A percentile compares a stretch with the other conserved stretches of the same genome.
Evolutionary conservation across 352 stramenopile genomes (phyloP).

Genomic region (Peronosclerospora sorghi): DNA sequence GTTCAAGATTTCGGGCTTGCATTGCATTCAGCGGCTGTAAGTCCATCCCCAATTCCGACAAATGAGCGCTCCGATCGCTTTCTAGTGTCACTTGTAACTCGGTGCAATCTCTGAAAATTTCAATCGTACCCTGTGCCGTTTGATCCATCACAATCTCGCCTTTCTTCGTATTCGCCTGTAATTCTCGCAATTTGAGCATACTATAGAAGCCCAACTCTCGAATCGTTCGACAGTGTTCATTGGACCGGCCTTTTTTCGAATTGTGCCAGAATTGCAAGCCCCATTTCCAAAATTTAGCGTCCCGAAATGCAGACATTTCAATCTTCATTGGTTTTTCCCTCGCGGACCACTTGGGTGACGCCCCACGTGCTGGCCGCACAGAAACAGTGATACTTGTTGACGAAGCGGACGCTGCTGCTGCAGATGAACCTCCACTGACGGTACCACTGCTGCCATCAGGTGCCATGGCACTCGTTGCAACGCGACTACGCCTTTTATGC

Average conservation of each 20-base stretch:
- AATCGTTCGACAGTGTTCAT: constrained; percentile 71
- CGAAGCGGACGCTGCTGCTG: constrained; percentile 21
- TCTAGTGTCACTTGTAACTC: constrained; percentile 64
- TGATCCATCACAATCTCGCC: constrained; percentile 80
- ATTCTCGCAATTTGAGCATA: constrained; percentile 72
- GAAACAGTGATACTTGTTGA: constrained; percentile 17
- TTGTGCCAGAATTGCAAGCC: constrained; percentile 79
- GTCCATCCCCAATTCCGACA: constrained; percentile 70
- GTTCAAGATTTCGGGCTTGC: constrained; percentile 59
- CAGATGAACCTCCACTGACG: constrained; percentile 21
- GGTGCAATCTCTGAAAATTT: constrained; percentile 48
- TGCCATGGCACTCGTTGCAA: constrained; percentile 9
- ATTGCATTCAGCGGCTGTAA: constrained; percentile 46
- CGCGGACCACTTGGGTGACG: constrained; percentile 24
- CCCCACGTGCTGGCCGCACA: constrained; percentile 10
- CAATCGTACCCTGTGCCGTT: constrained; percentile 73
- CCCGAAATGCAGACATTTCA: constrained; percentile 66
- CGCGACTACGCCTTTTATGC: constrained; percentile 1
- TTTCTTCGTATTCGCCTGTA: constrained; percentile 69
- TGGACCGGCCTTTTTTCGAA: constrained; percentile 58
- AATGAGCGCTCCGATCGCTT: constrained; percentile 56
- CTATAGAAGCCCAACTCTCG: constrained; percentile 80
- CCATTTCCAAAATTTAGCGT: constrained; percentile 84
- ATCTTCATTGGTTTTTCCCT: constrained; percentile 73
- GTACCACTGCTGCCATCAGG: constrained; percentile 28